Conservation (phyloP, 164 flowering plant species). For the grape (Vitis vinifera) region DNA sequence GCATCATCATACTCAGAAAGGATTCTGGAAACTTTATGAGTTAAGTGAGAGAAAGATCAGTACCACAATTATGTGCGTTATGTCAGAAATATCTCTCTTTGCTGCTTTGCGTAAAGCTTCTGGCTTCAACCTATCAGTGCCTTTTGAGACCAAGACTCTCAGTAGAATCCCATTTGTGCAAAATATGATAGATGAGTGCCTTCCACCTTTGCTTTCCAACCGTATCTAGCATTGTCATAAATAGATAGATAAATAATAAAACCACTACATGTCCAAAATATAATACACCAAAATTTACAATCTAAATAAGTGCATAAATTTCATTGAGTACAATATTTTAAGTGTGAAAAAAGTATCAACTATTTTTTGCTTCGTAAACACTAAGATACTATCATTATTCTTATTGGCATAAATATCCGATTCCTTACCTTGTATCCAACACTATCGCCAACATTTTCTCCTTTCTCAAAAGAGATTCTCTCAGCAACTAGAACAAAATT, state of each 20-base stretch:
- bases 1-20: background rate
- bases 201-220: conserved; percentile 87
- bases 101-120: conserved; percentile 19
- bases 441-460: conserved; percentile 75
- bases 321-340: too few relatives aligned
- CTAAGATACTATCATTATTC: too few relatives aligned
- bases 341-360: too few relatives aligned
- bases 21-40: too few relatives aligned
- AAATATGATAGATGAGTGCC: conserved; percentile 77
- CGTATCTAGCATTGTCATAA: conserved; percentile 54
- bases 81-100: conserved; percentile 29
- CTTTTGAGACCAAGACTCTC: conserved; percentile 65
- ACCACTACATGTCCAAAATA: background rate
- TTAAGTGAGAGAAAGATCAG: background rate
- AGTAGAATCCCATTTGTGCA: conserved; percentile 92
- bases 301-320: too few relatives aligned
- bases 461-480: conserved; percentile 87
- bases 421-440: conserved; percentile 92
- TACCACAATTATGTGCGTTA: conserved; percentile 97
- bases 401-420: background rate
- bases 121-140: conserved; percentile 25
- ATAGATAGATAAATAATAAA: conserved; percentile 1
- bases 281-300: background rate
- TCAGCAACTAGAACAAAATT: conserved; percentile 69
- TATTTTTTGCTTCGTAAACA: too few relatives aligned